These are phyloP conservation scores for Hypoxylon sp. DNA, from an alignment of 2,329 filamentous ascomycete species.

Conservation along the genomic window DNA sequence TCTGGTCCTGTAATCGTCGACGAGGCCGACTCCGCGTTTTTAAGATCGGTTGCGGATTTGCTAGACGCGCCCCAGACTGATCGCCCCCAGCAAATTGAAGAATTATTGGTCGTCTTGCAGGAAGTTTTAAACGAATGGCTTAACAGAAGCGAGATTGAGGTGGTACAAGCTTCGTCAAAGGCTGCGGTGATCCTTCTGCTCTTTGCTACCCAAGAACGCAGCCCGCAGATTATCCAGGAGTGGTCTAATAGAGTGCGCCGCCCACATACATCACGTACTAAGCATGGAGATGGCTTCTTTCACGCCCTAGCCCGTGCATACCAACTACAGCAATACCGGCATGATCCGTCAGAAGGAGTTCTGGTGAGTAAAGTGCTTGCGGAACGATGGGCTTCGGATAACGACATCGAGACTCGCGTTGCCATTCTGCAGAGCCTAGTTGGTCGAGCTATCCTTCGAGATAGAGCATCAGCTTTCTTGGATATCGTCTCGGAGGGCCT, in stretches of 20 bases:
- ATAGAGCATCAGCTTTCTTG: constrained; percentile 60
- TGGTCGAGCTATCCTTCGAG: constrained; percentile 61
- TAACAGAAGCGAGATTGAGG: constrained; percentile 65
- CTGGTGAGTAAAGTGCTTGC: constrained; percentile 62
- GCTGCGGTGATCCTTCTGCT: constrained; percentile 67
- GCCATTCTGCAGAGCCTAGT: constrained; percentile 70
- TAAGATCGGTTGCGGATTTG: constrained; percentile 30
- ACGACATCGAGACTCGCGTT: constrained; percentile 66
- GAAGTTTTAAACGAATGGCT: constrained; percentile 63
- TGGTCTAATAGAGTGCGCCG: constrained; percentile 64
- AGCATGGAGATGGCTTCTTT: constrained; percentile 66
- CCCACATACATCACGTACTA: constrained; percentile 54
- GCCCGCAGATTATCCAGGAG: constrained; percentile 58
- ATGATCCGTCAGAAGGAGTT: constrained; percentile 46
- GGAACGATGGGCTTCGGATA: constrained; percentile 67
- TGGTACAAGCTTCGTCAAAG: constrained; percentile 64
- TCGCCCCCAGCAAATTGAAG: constrained; percentile 38
- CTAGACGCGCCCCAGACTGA: constrained; percentile 36
- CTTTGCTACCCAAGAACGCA: constrained; percentile 57
- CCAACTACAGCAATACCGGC: constrained; percentile 55
- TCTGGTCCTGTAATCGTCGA: constrained; percentile 49
- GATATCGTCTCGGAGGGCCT: constrained; percentile 70
- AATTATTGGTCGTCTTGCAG: constrained; percentile 49
- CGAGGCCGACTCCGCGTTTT: constrained; percentile 29
- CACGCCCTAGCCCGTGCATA: constrained; percentile 67